Evolutionary conservation across 192 early-diverging fungal species (phyloP), one percentile per base, ranked within the genome.

Genomic region (Backusella luteola): DNA sequence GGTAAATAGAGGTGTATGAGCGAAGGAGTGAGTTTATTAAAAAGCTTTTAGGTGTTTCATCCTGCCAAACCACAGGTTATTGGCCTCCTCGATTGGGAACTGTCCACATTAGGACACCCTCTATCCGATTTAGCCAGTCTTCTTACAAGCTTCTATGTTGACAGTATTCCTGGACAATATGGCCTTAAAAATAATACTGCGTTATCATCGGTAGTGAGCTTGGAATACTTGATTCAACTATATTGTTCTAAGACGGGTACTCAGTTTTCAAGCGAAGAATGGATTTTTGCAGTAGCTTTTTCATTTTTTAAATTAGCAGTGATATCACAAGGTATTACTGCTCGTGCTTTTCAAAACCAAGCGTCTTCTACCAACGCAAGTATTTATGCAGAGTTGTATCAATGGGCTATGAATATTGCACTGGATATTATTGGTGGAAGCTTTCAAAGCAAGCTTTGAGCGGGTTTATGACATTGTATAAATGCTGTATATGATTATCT

Each of bases 81-180:
- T 85, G 94, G 94, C 14, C 85, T 97, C 41, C 89, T 99, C 23
- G 97, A 97, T 80, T 97, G 97, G 95, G 91, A 96, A 87, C 75
- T 95, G 35, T 94, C 93, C 17, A 97, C 97, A 6, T 88, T 97
- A 56, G 96, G 96, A 5, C 94, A 99, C 76, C 97, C 96, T 39
- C 89, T 93, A 44, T 90, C 94, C 1, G 97, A 99, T 78, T 84
- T 99, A 29, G 94, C 96, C 56, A 97, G 96, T 80, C 73, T 96
- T 66, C 80, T 97, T 66, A 87, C 92, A 82, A 91, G 87, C 21
- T 94, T 89, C 71, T 91, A 92, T 70, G 0, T 23, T 14, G 41
- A 6, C n/a, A 23, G 3, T 8, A 9, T 26, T 14, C 73, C 14
- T 14, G 11, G 44, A 0, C 0, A 32, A 67, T 35, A 39, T 56